Conservation (phyloP, 345 rosid species). For the Hibiscus trionum region DNA sequence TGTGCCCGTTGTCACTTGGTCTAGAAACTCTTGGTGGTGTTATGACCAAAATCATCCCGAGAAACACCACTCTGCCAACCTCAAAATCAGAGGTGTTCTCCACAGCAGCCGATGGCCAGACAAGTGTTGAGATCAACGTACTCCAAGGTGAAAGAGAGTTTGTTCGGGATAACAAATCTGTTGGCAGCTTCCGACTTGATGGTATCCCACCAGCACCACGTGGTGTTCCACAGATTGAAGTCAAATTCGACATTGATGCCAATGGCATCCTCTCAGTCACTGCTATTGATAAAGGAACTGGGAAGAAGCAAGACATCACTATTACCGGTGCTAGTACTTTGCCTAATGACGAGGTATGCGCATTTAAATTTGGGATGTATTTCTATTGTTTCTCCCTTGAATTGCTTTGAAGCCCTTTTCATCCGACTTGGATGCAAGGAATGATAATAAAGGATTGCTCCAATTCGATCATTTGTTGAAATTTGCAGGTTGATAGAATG, state of each 20-base stretch:
- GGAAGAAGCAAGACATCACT: constrained; percentile 94
- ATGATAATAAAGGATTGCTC: not conserved
- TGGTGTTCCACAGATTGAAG: constrained; percentile 92
- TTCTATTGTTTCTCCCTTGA: not conserved
- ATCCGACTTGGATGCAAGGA: not conserved
- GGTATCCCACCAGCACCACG: constrained; percentile 88
- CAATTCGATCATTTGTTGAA: not conserved
- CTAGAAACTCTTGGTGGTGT: constrained; percentile 97
- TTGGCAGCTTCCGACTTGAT: constrained; percentile 67
- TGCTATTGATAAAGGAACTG: constrained; percentile 81
- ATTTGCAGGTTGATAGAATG: constrained; percentile 71
- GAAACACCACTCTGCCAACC: constrained; percentile 91
- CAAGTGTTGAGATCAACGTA: constrained; percentile 95
- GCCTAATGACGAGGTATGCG: constrained; percentile 81
- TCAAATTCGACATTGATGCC: constrained; percentile 92
- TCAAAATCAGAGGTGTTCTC: constrained; percentile 98
- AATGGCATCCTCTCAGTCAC: constrained; percentile 84
- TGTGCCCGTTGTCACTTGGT: constrained; percentile 30
- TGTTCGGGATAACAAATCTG: constrained; percentile 89
- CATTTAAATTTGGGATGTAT: not conserved
- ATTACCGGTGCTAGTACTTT: constrained; percentile 95
- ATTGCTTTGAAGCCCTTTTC: not conserved
- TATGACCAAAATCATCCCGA: constrained; percentile 92
- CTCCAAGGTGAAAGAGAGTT: constrained; percentile 98
- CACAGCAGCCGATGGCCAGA: constrained; percentile 98